Percentiles rank a stretch among this genome's conserved stretches.
These are phyloP conservation scores for Parafenestella ontariensis DNA, from an alignment of 2,329 filamentous ascomycete genomes.

Conservation along the genomic window DNA sequence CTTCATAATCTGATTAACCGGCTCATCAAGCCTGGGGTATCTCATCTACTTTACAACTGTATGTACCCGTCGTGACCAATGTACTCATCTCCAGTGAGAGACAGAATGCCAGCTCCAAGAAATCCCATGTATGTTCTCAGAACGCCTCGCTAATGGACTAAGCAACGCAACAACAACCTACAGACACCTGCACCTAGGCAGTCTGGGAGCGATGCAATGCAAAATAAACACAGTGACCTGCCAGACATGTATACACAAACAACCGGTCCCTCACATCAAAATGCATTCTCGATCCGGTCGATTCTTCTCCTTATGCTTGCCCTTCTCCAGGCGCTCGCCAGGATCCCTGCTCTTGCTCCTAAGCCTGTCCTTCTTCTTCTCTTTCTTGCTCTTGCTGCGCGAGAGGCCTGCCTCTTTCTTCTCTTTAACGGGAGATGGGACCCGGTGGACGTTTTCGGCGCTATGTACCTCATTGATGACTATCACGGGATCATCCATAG, in stretches of 20 bases:
- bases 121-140: constrained; percentile 12
- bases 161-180: constrained; percentile 3
- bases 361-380: constrained; percentile 43
- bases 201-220: constrained; percentile 4
- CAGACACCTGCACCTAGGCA: background rate
- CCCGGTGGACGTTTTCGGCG: constrained; percentile 19
- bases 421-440: constrained; percentile 28
- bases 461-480: constrained; percentile 30
- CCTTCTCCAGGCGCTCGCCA: constrained; percentile 37
- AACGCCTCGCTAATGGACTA: constrained; percentile 35
- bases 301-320: constrained; percentile 35
- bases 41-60: constrained; percentile 27
- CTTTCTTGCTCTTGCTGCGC: constrained; percentile 41
- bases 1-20: constrained; percentile 1
- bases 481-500: constrained; percentile 37
- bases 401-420: constrained; percentile 29
- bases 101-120: background rate
- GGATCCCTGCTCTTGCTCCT: constrained; percentile 52
- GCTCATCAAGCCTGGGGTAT: constrained; percentile 23
- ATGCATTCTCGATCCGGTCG: constrained; percentile 54
- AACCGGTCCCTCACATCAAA: constrained; percentile 49
- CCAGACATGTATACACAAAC: background rate
- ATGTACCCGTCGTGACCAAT: background rate
- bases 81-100: background rate
- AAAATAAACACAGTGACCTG: background rate